phyloP scores from a whole-genome alignment of 352 stramenopile species.

The Phytophthora crassamura region DNA sequence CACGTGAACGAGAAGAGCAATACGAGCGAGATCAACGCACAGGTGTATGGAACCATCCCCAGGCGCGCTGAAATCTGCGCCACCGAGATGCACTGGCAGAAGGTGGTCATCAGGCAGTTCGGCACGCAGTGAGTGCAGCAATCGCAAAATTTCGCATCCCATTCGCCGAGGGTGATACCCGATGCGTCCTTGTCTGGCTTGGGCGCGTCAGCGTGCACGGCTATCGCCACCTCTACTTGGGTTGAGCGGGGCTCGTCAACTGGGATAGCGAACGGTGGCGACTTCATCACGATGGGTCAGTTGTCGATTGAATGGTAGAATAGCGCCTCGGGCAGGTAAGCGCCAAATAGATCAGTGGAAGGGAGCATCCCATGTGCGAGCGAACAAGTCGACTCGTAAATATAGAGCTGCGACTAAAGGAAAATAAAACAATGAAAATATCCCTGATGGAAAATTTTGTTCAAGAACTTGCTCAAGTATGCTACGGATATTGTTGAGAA shows the following conservation, averaged over 20 bases:
- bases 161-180: constrained; percentile 2
- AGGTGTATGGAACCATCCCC: constrained; percentile 15
- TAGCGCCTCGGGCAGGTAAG: no score
- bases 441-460: neutral
- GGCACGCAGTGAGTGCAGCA: constrained; percentile 32
- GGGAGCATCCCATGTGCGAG: no score
- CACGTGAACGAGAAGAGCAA: neutral
- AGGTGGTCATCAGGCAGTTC: constrained; percentile 32
- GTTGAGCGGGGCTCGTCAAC: constrained; percentile 9
- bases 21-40: constrained; percentile 20
- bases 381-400: no score
- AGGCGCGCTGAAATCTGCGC: constrained; percentile 29
- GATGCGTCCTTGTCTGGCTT: constrained; percentile 4
- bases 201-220: neutral
- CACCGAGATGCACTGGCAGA: constrained; percentile 29
- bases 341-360: no score
- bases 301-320: constrained; percentile 1
- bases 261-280: constrained; percentile 10
- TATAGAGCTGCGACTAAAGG: no score
- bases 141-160: constrained; percentile 22
- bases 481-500: neutral
- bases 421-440: no score
- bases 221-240: constrained; percentile 2
- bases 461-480: no score
- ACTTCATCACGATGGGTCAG: neutral